These are phyloP conservation scores for Diaporthe sp. DNA, from an alignment of 2,329 filamentous ascomycete genomes.

Conservation along the genomic window DNA sequence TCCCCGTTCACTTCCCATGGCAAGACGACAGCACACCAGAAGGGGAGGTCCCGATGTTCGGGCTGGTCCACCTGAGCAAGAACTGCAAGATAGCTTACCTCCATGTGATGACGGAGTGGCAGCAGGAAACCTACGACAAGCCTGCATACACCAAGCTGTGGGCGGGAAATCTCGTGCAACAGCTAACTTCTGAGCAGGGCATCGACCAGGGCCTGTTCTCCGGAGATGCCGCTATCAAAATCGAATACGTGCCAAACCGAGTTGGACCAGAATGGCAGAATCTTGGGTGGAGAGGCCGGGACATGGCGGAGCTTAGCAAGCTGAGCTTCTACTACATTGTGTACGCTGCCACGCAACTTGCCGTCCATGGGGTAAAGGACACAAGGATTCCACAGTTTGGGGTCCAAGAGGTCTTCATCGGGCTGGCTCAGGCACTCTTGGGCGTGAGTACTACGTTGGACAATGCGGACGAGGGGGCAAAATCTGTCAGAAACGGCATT, in stretches of 20 bases:
- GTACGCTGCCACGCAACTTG: conserved; percentile 9
- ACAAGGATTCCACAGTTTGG: background rate
- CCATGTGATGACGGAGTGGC: conserved; percentile 30
- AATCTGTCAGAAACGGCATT: conserved; percentile 2
- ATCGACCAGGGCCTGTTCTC: background rate
- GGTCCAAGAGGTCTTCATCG: background rate
- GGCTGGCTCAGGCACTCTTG: conserved; percentile 5
- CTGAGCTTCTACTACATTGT: conserved; percentile 21
- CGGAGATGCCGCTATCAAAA: background rate
- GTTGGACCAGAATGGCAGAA: background rate
- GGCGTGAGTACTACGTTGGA: conserved; percentile 16
- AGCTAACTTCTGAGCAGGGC: background rate
- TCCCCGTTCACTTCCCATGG: conserved; percentile 17
- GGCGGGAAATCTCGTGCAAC: background rate
- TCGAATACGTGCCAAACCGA: conserved; percentile 2
- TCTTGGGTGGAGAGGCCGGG: background rate
- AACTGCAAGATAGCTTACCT: conserved; percentile 5
- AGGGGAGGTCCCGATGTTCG: conserved; percentile 14
- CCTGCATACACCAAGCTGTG: background rate
- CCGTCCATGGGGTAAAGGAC: background rate
- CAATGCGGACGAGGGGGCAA: background rate
- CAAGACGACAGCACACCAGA: conserved; percentile 13
- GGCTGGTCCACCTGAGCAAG: background rate
- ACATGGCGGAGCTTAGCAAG: conserved; percentile 2
- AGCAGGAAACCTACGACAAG: background rate